Evolutionary conservation across 495 filamentous ascomycete species (phyloP).

Genomic region (Aspergillus coremiiformis): DNA sequence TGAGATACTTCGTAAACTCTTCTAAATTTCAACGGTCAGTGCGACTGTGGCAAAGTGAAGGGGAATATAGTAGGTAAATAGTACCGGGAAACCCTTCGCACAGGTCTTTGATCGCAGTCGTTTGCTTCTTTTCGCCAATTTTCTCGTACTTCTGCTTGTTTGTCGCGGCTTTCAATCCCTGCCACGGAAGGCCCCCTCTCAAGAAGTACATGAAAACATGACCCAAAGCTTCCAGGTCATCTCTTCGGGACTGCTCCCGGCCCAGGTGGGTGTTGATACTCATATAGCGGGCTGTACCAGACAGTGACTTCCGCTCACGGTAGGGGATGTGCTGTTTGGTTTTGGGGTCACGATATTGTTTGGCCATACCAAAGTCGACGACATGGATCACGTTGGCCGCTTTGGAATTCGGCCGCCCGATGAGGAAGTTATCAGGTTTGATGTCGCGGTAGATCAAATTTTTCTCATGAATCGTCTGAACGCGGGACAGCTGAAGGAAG

Average conservation of each 20-base stretch:
- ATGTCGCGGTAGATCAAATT: constrained; percentile 99
- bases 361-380: constrained; percentile 99
- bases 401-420: constrained; percentile 88
- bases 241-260: constrained; percentile 89
- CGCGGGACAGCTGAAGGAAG: constrained; percentile 68
- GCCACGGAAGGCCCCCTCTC: constrained; percentile 92
- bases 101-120: constrained; percentile 90
- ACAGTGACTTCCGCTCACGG: constrained; percentile 93
- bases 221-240: constrained; percentile 91
- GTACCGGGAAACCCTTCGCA: constrained; percentile 88
- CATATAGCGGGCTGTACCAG: constrained; percentile 97
- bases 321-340: constrained; percentile 99
- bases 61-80: background rate
- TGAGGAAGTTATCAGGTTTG: constrained; percentile 99
- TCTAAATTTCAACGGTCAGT: constrained; percentile 40
- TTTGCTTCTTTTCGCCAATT: constrained; percentile 99
- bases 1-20: constrained; percentile 96
- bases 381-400: constrained; percentile 97
- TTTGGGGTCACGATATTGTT: constrained; percentile 98
- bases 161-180: constrained; percentile 95
- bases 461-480: constrained; percentile 99
- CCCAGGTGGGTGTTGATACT: constrained; percentile 99
- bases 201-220: constrained; percentile 99
- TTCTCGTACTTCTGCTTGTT: constrained; percentile 99
- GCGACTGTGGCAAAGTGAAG: background rate